Percentiles rank a stretch among this genome's conserved stretches.
Conservation (phyloP, 1,284 basidiomycete species). For the Ustilago shanxiensis region DNA sequence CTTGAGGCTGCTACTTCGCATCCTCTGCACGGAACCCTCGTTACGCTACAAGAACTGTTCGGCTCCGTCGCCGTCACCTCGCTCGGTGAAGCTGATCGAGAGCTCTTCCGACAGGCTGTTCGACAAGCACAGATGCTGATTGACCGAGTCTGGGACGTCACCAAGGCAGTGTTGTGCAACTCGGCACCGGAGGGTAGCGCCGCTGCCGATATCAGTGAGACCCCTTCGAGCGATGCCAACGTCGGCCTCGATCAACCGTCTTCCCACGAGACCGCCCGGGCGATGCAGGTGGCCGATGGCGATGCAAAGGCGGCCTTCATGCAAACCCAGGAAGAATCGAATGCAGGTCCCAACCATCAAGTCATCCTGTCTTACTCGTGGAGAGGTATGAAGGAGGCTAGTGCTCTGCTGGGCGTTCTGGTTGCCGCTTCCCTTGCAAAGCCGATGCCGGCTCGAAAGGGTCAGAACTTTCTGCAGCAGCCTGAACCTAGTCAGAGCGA, state of each 20-base stretch:
- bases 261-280: slow-evolving; percentile 55
- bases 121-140: slow-evolving; percentile 55
- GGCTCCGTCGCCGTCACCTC: slow-evolving; percentile 29
- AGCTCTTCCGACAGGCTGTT: slow-evolving; percentile 45
- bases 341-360: slow-evolving; percentile 65
- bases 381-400: slow-evolving; percentile 70
- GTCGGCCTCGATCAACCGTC: slow-evolving; percentile 47
- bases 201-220: slow-evolving; percentile 16
- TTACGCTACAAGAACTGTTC: slow-evolving; percentile 68
- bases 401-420: slow-evolving; percentile 66
- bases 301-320: slow-evolving; percentile 44
- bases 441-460: slow-evolving; percentile 9
- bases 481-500: slow-evolving; percentile 21
- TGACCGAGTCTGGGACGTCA: slow-evolving; percentile 66
- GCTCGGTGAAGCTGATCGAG: slow-evolving; percentile 16
- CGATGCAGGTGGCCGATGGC: slow-evolving; percentile 52
- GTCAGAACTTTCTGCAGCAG: slow-evolving; percentile 5
- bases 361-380: slow-evolving; percentile 70
- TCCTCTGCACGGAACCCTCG: slow-evolving; percentile 69
- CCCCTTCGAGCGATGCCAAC: slow-evolving; percentile 24
- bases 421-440: slow-evolving; percentile 54
- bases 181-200: slow-evolving; percentile 63
- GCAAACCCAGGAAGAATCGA: slow-evolving; percentile 47
- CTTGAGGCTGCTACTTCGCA: slow-evolving; percentile 60
- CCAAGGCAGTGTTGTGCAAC: slow-evolving; percentile 66